Base-by-base conservation (phyloP, 139 green algal genomes). In the Chlamydomonas schloesseri region DNA sequence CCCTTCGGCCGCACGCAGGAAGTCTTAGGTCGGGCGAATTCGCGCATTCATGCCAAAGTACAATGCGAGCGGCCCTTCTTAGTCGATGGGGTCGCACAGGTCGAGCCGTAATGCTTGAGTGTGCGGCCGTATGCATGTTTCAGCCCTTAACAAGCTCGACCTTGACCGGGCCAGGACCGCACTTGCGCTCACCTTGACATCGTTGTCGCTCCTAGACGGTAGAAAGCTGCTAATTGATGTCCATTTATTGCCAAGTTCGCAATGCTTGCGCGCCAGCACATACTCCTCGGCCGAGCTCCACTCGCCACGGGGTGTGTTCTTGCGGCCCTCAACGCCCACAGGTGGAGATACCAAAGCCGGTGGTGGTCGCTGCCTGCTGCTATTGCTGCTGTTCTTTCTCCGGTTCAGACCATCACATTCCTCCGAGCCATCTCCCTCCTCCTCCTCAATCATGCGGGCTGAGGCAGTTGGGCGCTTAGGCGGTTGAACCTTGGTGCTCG, bases 181-280 rank as follows among this genome's bases (percentile, higher is more conserved):
- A n/a, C n/a, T n/a, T n/a, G n/a, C n/a, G 55, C 64, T 20, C 50
- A 71, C 75, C 75, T 82, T 82, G 13, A 82, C 75, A 60, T 82
- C 75, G 37, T 83, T 83, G 62, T 73, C 77, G 60, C 62, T 83
- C 42, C 77, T 42, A 3, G 62, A 62, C 13, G 62, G 62, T 42
- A 83, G 46, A 64, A 73, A 83, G n/a, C 50, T n/a, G 0, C 62
- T 64, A 17, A 83, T 83, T 1, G 60, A 33, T 18, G 77, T 83
- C 77, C 77, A 83, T n/a, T 83, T 83, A 42, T 83, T 83, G 47
- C 77, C 77, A n/a, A 83, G 37, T 28, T 83, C 77, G 55, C 71
- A 72, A 21, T 83, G 77, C 37, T 83, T 83, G 5, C 29, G n/a
- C 21, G 77, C 77, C 5, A 83, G 77, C 14, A 83, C 62, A 23